Base-by-base conservation (phyloP, 768 basidiomycete genomes). In the Leccinum truebloodii region DNA sequence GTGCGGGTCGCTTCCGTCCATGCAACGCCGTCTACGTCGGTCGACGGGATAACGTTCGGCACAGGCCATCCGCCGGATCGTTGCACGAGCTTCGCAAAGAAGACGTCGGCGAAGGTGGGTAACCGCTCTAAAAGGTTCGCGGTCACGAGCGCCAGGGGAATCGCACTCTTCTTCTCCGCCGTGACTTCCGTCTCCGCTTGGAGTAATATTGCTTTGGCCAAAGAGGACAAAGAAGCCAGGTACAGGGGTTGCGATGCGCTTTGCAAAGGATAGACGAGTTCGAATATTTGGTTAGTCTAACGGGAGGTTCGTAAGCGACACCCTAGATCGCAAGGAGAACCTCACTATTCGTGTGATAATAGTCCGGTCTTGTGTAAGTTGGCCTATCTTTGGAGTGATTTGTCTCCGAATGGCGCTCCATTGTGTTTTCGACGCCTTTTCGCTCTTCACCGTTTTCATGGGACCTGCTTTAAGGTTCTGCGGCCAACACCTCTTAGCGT, bases 171-270 rank as follows among this genome's bases (percentile, higher is more conserved):
- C 68, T 90, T 87, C 74, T 95, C 92, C 3, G 95, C 94, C 1
- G 90, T 86, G 9, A 96, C 92, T 74, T 98, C 96, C 0, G 88
- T 90, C 77, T 97, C 95, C 18, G 95, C 95, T 77, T 98, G 96
- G 35, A 91, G 81, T 49, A 98, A 81, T 61, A 98, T 87, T 18
- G 86, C 79, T 71, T 98, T 98, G 52, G 93, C 80, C 44, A 98
- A 83, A n/a, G 94, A 89, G 22, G 92, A 95, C 50, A 95, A 83
- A 22, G 89, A 81, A 54, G 93, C 91, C 52, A 80, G 73, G 71
- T 94, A 95, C 56, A 90, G 76, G n/a, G 71, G 64, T 39, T 65
- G 62, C 13, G 73, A 69, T 57, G 70, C 65, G 0, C 64, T 65
- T 20, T 69, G 67, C 13, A 66, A 61, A 12, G 79, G 75, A 26